Evolutionary conservation across 305 asterid genomes (phyloP).

Genomic region (Ilex paraguariensis): DNA sequence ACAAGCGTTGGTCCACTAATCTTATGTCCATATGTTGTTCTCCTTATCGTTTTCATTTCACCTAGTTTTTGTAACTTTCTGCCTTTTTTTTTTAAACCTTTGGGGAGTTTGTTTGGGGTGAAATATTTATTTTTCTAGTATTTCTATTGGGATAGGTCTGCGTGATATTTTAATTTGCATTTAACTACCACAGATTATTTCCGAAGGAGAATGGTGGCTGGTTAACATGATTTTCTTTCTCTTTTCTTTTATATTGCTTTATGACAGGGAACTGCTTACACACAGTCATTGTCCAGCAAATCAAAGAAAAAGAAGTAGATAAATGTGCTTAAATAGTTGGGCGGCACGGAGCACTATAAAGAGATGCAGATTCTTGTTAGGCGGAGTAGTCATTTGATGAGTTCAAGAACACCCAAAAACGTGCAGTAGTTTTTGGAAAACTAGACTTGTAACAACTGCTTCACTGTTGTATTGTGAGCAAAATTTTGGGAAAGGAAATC

Average conservation of each 20-base stretch:
- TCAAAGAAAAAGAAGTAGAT: slow-evolving; percentile 85
- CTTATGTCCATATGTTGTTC: too few relatives aligned
- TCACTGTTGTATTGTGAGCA: slow-evolving; percentile 36
- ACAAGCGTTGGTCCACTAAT: background rate
- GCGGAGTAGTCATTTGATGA: slow-evolving; percentile 16
- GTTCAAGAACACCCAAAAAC: slow-evolving; percentile 14
- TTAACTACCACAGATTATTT: too few relatives aligned
- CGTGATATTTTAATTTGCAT: too few relatives aligned
- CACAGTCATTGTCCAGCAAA: slow-evolving; percentile 59
- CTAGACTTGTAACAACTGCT: slow-evolving; percentile 19
- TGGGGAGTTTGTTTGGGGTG: too few relatives aligned
- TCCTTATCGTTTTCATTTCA: too few relatives aligned
- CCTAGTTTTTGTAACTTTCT: too few relatives aligned
- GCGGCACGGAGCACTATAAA: slow-evolving; percentile 8
- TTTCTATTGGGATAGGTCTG: too few relatives aligned
- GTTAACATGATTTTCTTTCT: too few relatives aligned
- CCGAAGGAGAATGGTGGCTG: too few relatives aligned
- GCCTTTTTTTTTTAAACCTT: too few relatives aligned
- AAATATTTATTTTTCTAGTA: too few relatives aligned
- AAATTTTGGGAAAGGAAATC: too few relatives aligned
- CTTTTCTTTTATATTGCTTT: background rate
- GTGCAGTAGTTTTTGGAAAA: slow-evolving; percentile 17
- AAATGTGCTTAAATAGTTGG: background rate
- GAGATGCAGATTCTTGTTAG: slow-evolving; percentile 19
- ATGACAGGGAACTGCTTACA: slow-evolving; percentile 79